Base-by-base conservation (phyloP, 257 asterid species). In the Ajuga chamaepitys region DNA sequence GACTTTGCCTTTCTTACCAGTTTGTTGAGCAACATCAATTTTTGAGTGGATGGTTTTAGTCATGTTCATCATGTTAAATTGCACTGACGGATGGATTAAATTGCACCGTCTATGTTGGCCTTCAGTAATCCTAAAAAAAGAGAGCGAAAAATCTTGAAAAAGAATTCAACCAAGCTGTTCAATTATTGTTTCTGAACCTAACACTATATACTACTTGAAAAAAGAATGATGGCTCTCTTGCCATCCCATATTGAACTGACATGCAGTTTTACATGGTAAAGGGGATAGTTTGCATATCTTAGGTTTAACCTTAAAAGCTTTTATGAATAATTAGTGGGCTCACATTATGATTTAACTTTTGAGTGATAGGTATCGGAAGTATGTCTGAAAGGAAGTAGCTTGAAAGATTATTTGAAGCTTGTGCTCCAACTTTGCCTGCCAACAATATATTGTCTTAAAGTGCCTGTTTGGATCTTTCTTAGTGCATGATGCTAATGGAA, bases 21-120 rank as follows among this genome's bases (percentile, higher is more conserved):
- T 70, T 63, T 67, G 20, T 24, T 12, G 37, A 67, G 66, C 46
- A 37, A 17, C 28, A 9, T 62, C 58, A 46, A 28, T 13, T 56
- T 46, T 48, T 57, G 47, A 56, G 12, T 17, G 35, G 40, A 64
- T 64, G 58, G 24, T 5, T 52, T 18, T 24, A 22, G 7, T 7
- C 16, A 22, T 4, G 53, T 14, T 65, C 42, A 38, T 44, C 37
- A 17, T 51, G 58, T 18, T 38, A 40, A 18, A 17, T 28, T 52
- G 41, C 35, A 54, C n/a, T 26, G 57, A 13, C 16, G 47, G 18
- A 18, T 38, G 56, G 25, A 57, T 24, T 26, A 30, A 7, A 34
- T 32, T 57, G 59, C 13, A 38, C 17, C 42, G 41, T 40, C 46
- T 40, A 7, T 22, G 22, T 59, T 18, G 24, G 34, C 20, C 48